A percentile compares a stretch with the other conserved stretches of the same genome.
Conservation (phyloP, 2,329 filamentous ascomycete genomes). For the Lecanoromycetidae sp. region DNA sequence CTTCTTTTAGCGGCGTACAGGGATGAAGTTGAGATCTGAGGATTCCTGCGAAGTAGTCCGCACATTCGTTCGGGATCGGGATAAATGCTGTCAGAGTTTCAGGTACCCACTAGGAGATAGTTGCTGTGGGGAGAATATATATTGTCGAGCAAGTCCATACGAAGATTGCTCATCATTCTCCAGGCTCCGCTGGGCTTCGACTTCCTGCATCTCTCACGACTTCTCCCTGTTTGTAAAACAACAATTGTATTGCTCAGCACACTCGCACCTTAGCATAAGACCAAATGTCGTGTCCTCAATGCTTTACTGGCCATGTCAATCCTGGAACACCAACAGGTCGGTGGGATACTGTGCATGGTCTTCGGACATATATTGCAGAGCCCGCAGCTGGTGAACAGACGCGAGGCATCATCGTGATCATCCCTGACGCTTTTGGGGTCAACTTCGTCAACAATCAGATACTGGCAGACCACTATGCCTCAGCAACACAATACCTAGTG, state of each 20-base stretch:
- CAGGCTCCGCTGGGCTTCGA: background rate
- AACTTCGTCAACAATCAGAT: constrained; percentile 42
- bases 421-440: constrained; percentile 47
- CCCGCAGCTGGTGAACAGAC: constrained; percentile 25
- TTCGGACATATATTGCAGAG: constrained; percentile 39
- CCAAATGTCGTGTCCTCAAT: constrained; percentile 19
- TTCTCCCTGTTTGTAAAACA: background rate
- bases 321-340: constrained; percentile 34
- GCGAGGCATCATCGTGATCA: constrained; percentile 41
- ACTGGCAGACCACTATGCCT: constrained; percentile 43
- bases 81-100: background rate
- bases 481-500: constrained; percentile 37
- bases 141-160: background rate
- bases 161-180: background rate
- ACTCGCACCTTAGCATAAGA: background rate
- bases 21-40: background rate
- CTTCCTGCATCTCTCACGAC: background rate
- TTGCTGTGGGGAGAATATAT: background rate
- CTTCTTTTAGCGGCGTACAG: background rate
- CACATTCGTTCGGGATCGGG: background rate
- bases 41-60: background rate
- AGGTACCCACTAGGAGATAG: background rate
- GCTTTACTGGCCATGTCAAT: constrained; percentile 38
- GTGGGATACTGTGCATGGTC: constrained; percentile 35
- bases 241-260: background rate